These are phyloP conservation scores for Lentinus tigrinus DNA, from an alignment of 768 basidiomycete genomes.

Conservation along the genomic window DNA sequence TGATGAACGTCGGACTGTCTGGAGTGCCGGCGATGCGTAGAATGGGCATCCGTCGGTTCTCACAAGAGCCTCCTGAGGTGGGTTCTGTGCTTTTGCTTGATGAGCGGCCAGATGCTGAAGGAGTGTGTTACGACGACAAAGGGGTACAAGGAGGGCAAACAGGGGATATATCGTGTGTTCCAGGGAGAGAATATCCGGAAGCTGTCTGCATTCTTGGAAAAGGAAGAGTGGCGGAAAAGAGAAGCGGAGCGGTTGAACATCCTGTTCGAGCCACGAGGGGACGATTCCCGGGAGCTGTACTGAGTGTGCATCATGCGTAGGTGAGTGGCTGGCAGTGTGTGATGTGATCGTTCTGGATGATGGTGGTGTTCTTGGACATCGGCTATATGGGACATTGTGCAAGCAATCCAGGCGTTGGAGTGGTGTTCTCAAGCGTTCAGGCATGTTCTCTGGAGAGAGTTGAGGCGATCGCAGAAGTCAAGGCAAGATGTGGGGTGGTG, in stretches of 20 bases:
- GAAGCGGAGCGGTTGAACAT: slow-evolving; percentile 61
- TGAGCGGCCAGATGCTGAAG: not conserved
- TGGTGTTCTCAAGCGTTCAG: not conserved
- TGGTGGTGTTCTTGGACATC: not conserved
- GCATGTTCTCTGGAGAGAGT: too few species aligned
- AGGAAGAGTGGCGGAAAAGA: slow-evolving; percentile 57
- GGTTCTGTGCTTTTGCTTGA: slow-evolving; percentile 25
- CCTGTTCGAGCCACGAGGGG: slow-evolving; percentile 56
- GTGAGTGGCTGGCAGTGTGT: not conserved
- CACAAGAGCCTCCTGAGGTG: slow-evolving; percentile 66
- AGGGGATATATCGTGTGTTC: slow-evolving; percentile 77
- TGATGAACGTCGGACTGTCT: slow-evolving; percentile 78
- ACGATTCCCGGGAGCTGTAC: slow-evolving; percentile 64
- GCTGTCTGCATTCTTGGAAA: slow-evolving; percentile 69
- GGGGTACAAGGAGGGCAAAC: slow-evolving; percentile 66
- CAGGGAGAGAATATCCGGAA: slow-evolving; percentile 62
- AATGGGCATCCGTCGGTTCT: slow-evolving; percentile 72
- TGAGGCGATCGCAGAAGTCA: too few species aligned
- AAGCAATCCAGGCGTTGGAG: not conserved
- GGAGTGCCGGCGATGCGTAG: slow-evolving; percentile 75
- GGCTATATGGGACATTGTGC: not conserved
- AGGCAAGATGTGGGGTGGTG: too few species aligned
- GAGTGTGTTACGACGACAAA: slow-evolving; percentile 27
- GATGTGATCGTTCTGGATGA: not conserved
- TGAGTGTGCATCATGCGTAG: slow-evolving; percentile 27